phyloP scores from a whole-genome alignment of 192 early-diverging fungal genomes.

The Backusella mclennaniae region DNA sequence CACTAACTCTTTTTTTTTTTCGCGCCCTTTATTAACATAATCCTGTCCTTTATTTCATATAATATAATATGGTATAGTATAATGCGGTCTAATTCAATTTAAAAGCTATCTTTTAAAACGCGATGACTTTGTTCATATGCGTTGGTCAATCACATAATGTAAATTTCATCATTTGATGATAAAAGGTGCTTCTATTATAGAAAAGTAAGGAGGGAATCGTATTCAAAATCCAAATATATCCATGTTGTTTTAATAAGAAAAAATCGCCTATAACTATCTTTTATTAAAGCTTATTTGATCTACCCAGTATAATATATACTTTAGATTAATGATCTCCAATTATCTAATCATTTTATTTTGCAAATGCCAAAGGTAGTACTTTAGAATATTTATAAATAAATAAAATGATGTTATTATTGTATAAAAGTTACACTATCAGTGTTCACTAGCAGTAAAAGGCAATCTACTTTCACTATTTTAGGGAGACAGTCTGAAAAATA shows the following conservation, averaged over 20 bases:
- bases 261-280: not conserved
- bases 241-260: not conserved
- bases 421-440: not conserved
- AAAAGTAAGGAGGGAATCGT: not conserved
- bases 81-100: not conserved
- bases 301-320: too few relatives aligned
- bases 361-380: not conserved
- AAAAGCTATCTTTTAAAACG: not conserved
- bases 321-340: not conserved
- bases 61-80: too few relatives aligned
- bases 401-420: not conserved
- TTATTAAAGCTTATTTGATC: not conserved
- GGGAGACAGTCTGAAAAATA: not conserved
- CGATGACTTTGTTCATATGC: not conserved
- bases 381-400: not conserved
- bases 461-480: not conserved
- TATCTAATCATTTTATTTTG: not conserved
- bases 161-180: not conserved
- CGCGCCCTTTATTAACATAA: not conserved
- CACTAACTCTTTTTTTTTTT: not conserved
- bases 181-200: not conserved
- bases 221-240: not conserved
- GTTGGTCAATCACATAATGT: not conserved
- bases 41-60: not conserved
- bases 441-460: not conserved